These are phyloP conservation scores for Orbilia blumenaviensis DNA, from an alignment of 2,329 filamentous ascomycete species.

Conservation along the genomic window DNA sequence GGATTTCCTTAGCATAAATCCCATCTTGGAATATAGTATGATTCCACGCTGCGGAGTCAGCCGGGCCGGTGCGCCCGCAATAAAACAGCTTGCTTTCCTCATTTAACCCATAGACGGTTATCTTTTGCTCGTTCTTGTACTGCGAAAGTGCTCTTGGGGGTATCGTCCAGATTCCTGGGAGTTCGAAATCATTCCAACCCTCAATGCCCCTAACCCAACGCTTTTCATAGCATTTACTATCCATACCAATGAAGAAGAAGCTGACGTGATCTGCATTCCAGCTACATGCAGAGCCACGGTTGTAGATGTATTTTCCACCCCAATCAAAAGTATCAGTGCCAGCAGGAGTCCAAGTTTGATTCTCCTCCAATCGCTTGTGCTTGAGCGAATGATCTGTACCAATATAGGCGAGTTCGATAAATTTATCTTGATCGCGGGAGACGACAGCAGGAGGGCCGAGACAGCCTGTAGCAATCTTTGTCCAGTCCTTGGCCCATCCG, in stretches of 20 bases:
- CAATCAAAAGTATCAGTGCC: background rate
- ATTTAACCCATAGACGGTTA: background rate
- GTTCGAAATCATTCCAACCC: background rate
- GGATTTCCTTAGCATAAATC: background rate
- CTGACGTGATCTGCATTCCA: slow-evolving; percentile 7
- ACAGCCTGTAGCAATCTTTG: background rate
- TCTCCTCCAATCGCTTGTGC: slow-evolving; percentile 11
- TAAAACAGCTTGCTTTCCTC: slow-evolving; percentile 14
- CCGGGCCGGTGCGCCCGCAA: background rate
- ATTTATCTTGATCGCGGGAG: slow-evolving; percentile 18
- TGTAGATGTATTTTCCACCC: slow-evolving; percentile 19
- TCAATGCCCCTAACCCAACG: background rate
- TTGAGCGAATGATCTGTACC: slow-evolving; percentile 5
- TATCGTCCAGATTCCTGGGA: slow-evolving; percentile 7
- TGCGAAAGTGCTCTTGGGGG: background rate
- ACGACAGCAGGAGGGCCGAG: slow-evolving; percentile 17
- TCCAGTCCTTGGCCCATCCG: background rate
- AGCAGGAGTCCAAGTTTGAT: background rate
- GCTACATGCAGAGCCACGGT: slow-evolving; percentile 9
- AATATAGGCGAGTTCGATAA: slow-evolving; percentile 17
- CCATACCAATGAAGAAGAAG: slow-evolving; percentile 19
- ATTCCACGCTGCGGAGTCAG: background rate
- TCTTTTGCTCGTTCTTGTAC: background rate
- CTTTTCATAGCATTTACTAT: slow-evolving; percentile 30
- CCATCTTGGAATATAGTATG: background rate